Evolutionary conservation across 495 filamentous ascomycete species (phyloP).

Genomic region (Penicillium soppii): DNA sequence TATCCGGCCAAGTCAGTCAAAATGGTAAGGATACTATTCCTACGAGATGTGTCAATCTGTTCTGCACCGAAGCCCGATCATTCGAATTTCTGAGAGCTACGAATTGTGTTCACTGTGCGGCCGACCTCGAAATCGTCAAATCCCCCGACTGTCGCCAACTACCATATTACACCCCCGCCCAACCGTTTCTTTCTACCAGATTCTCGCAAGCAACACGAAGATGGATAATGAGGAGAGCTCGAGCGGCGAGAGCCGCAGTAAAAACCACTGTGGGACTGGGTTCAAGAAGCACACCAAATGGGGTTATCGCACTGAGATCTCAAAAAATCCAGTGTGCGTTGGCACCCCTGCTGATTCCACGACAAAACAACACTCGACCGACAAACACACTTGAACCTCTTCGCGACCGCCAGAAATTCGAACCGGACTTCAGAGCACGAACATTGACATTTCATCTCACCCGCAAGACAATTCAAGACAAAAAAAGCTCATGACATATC

Average conservation of each 20-base stretch:
- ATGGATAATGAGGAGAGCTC: background rate
- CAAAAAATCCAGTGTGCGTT: background rate
- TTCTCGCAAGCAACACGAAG: background rate
- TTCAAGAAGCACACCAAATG: background rate
- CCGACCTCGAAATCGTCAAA: slow-evolving; percentile 22
- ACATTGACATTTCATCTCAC: slow-evolving; percentile 5
- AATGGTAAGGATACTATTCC: slow-evolving; percentile 51
- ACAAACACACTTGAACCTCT: background rate
- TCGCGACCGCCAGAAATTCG: slow-evolving; percentile 10
- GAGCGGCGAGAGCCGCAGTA: background rate
- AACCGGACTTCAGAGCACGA: slow-evolving; percentile 10
- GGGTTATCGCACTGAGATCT: background rate
- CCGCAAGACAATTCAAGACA: slow-evolving; percentile 17
- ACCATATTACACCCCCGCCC: background rate
- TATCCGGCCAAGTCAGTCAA: slow-evolving; percentile 55
- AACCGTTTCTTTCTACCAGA: background rate
- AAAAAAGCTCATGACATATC: slow-evolving; percentile 28
- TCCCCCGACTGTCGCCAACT: slow-evolving; percentile 10
- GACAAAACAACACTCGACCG: background rate
- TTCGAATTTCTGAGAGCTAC: slow-evolving; percentile 8
- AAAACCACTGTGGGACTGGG: background rate
- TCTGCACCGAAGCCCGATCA: slow-evolving; percentile 20
- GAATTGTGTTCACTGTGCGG: slow-evolving; percentile 19
- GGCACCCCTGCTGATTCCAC: background rate
- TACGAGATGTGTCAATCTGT: slow-evolving; percentile 16